Conservation (phyloP, 208 protist species). For the Plasmodiophora brassicae region DNA sequence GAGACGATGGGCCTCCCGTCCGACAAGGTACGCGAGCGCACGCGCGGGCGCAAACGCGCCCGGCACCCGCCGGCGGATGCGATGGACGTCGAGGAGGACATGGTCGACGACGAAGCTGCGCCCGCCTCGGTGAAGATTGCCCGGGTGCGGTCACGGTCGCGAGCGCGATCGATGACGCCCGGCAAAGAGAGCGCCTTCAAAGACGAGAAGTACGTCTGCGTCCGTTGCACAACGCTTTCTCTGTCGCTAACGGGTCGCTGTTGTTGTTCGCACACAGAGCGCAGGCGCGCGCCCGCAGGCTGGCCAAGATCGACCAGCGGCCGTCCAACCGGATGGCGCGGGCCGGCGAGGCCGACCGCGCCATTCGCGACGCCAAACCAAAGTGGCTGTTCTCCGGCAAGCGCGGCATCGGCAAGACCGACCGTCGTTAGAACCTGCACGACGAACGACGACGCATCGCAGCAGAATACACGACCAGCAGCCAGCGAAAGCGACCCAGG, state of each 20-base stretch:
- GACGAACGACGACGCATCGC: too few relatives aligned
- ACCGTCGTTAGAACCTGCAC: constrained; percentile 71
- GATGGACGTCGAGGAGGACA: constrained; percentile 37
- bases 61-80: too few relatives aligned
- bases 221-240: neutral
- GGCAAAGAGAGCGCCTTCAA: constrained; percentile 67
- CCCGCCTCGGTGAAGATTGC: neutral
- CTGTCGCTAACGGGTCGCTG: neutral
- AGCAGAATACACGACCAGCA: too few relatives aligned
- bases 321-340: neutral
- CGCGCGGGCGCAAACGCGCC: constrained; percentile 31
- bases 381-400: constrained; percentile 98
- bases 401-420: constrained; percentile 71
- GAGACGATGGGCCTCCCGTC: constrained; percentile 39
- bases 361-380: constrained; percentile 81
- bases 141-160: neutral
- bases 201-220: constrained; percentile 29
- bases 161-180: neutral
- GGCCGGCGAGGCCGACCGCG: constrained; percentile 84
- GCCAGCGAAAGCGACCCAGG: too few relatives aligned
- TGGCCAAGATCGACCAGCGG: neutral
- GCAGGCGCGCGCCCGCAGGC: neutral
- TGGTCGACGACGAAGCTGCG: constrained; percentile 35
- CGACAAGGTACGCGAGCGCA: neutral
- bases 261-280: neutral